Base-by-base conservation (phyloP, 768 basidiomycete genomes). In the Termitomyces sp. region DNA sequence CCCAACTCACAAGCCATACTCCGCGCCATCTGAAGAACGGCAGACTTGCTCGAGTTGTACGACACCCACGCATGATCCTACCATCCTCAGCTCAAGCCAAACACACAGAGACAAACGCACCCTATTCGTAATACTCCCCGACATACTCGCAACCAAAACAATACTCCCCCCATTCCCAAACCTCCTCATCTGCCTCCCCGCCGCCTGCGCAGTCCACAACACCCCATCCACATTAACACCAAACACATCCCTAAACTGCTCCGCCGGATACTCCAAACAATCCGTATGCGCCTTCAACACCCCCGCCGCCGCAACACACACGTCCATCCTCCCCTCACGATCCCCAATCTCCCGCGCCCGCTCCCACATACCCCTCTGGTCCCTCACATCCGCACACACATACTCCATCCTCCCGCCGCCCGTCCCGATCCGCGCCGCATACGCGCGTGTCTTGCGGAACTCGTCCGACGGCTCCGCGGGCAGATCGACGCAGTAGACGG, bases 1-100 rank as follows among this genome's bases (percentile, higher is more conserved):
- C 88, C 91, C 2, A 92, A 79, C 69, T 92, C 90, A 68, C 88
- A 91, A 4, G 90, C 90, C 88, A 92, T 87, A 70, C 87, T 90
- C 47, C 91, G 83, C 5, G 79, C 85, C 88, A 91, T 91, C 73
- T 92, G 90, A 46, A 91, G 72, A 17, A 92, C 88, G 5, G 86
- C 90, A 1, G 86, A 83, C 73, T 92, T 92, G 75, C 86, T 88
- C 52, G 83, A 79, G 72, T 91, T 91, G 74, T 92, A 92, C 14
- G 87, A 83, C 55, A 86, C 81, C 88, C 87, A 91, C 1, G 85
- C 82, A 65, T 89, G 87, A 64, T 85, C 88, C 90, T 69, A 48
- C 0, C 46, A 34, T 20, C 15, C 31, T 49, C 17, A 2, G 11
- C 37, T 25, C 25, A 25, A 25, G 43, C 32, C 29, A 1, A 5